phyloP scores from a whole-genome alignment of 441 rosid genomes.

The Erodium texanum region DNA sequence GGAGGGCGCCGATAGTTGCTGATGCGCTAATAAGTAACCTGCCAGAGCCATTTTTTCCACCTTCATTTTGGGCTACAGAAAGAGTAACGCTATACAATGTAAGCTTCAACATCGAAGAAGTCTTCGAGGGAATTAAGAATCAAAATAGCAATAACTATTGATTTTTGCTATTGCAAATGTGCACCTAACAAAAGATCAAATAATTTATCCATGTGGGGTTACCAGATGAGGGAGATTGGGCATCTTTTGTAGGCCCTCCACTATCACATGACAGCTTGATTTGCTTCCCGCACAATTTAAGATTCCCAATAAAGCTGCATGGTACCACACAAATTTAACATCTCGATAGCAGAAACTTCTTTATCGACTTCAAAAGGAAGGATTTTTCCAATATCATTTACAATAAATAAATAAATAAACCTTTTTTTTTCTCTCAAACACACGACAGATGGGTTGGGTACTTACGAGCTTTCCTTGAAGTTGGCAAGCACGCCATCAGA shows the following conservation, averaged over 20 bases:
- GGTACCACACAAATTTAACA: background rate
- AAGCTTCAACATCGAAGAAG: background rate
- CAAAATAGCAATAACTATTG: background rate
- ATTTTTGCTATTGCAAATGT: background rate
- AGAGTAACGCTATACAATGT: slow-evolving; percentile 17
- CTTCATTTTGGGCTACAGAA: slow-evolving; percentile 51
- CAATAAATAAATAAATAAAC: background rate
- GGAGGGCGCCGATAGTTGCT: slow-evolving; percentile 90
- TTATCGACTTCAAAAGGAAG: no score
- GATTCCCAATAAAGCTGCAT: slow-evolving; percentile 76
- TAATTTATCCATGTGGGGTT: slow-evolving; percentile 13
- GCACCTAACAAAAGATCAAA: no score
- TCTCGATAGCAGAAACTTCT: background rate
- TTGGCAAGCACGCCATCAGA: slow-evolving; percentile 54
- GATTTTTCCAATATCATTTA: background rate
- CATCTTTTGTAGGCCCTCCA: slow-evolving; percentile 40
- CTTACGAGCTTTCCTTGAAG: slow-evolving; percentile 73
- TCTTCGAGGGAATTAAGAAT: background rate
- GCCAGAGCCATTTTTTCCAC: slow-evolving; percentile 64
- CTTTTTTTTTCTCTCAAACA: no score
- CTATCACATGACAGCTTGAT: slow-evolving; percentile 45
- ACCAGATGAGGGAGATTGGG: slow-evolving; percentile 44
- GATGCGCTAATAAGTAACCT: slow-evolving; percentile 78
- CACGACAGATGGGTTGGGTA: slow-evolving; percentile 1
- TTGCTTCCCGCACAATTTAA: slow-evolving; percentile 78